Percentiles rank a stretch among this genome's conserved stretches.
These are phyloP conservation scores for Xylariaceae sp. DNA, from an alignment of 2,329 filamentous ascomycete genomes.

Conservation along the genomic window DNA sequence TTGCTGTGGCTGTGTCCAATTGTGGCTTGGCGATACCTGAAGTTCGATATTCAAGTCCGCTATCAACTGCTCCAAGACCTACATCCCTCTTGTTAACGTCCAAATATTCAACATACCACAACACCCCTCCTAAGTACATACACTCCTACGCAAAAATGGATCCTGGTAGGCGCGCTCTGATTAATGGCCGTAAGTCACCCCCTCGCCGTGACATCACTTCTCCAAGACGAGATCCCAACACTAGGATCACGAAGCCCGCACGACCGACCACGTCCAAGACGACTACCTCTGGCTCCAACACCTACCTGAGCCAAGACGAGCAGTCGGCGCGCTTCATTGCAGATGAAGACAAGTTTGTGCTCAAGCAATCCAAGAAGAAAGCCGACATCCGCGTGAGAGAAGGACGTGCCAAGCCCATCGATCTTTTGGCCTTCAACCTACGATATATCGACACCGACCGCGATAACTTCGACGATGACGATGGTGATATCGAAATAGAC, in stretches of 20 bases:
- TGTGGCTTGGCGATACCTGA: no score
- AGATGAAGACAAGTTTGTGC: conserved; percentile 91
- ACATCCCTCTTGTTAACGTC: no score
- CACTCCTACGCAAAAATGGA: conserved; percentile 48
- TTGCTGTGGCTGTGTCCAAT: no score
- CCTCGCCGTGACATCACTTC: conserved; percentile 47
- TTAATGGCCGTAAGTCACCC: conserved; percentile 41
- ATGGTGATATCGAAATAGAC: conserved; percentile 67
- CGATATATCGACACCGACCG: conserved; percentile 82
- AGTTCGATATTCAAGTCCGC: no score
- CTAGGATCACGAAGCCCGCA: conserved; percentile 51
- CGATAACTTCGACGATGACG: conserved; percentile 81
- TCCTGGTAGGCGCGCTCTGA: conserved; percentile 51
- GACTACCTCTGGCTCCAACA: conserved; percentile 26
- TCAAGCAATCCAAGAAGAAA: conserved; percentile 97
- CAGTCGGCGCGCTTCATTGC: conserved; percentile 81
- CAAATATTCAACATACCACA: no score
- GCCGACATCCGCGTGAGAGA: conserved; percentile 91
- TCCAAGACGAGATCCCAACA: conserved; percentile 51
- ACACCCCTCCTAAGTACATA: no score
- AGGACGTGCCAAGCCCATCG: conserved; percentile 84
- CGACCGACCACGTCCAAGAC: conserved; percentile 26
- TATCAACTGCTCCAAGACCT: no score
- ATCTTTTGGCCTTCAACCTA: conserved; percentile 88
- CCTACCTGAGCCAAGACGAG: conserved; percentile 67